Evolutionary conservation across 371 early-diverging fungal species (phyloP).

Genomic region (Rhizopus stolonifer): DNA sequence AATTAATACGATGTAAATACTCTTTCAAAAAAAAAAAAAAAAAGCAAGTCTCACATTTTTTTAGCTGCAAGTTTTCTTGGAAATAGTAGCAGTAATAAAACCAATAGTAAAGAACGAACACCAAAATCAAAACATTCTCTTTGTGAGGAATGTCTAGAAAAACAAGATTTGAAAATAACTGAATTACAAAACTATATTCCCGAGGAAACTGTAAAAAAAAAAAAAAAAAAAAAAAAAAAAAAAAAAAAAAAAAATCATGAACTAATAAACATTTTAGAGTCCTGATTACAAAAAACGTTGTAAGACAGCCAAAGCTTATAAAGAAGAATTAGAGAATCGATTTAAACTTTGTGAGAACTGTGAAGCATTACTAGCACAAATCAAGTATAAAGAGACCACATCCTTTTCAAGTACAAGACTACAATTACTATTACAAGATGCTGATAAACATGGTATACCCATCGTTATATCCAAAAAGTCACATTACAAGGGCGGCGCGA

Average conservation of each 20-base stretch:
- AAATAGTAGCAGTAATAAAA: too few relatives aligned
- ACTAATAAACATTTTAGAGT: not conserved
- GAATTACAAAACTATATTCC: not conserved
- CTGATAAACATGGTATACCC: not conserved
- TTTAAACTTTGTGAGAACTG: not conserved
- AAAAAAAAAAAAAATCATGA: too few relatives aligned
- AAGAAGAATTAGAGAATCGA: not conserved
- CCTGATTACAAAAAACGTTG: not conserved
- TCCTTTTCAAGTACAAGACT: not conserved
- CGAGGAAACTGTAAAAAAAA: not conserved
- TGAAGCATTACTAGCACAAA: not conserved
- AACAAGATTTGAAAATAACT: not conserved
- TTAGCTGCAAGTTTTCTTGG: not conserved
- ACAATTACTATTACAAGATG: not conserved
- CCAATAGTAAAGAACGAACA: not conserved
- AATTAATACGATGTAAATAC: not conserved
- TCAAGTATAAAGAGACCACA: not conserved
- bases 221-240: too few relatives aligned
- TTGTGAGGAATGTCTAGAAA: not conserved
- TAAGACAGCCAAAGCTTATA: not conserved
- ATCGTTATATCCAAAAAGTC: not conserved
- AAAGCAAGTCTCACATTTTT: not conserved
- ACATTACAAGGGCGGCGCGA: not conserved
- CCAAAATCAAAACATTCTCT: not conserved
- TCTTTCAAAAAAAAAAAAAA: not conserved